Evolutionary conservation across 176 grass and related monocot genomes (phyloP).

Genomic region (Avena sativa): DNA sequence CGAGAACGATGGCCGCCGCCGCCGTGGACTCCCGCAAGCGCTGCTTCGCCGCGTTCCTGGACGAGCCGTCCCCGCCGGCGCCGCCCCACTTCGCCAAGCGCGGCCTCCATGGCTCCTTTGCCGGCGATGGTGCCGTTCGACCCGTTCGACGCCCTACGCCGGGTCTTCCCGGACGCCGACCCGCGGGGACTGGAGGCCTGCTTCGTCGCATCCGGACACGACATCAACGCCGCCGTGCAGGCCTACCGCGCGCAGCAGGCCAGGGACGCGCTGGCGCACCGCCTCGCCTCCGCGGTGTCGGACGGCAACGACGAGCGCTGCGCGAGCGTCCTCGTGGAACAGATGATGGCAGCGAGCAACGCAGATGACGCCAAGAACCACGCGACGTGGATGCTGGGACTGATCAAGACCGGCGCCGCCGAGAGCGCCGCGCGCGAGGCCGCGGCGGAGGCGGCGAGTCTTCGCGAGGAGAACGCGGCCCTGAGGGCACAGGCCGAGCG

Average conservation of each 20-base stretch:
- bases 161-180: constrained; percentile 11
- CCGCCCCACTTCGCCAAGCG: background rate
- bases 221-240: constrained; percentile 20
- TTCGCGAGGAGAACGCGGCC: constrained; percentile 1
- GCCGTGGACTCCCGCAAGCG: background rate
- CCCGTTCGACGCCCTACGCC: constrained; percentile 12
- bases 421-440: background rate
- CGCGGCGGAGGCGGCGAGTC: background rate
- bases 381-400: constrained; percentile 8
- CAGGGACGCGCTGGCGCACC: background rate
- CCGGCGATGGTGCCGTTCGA: background rate
- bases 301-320: background rate
- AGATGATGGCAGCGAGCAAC: constrained; percentile 26
- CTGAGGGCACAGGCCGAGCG: background rate
- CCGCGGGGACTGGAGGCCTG: constrained; percentile 6
- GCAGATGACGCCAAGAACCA: background rate
- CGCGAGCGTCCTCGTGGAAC: constrained; percentile 26
- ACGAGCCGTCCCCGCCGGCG: background rate
- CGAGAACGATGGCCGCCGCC: background rate
- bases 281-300: background rate
- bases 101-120: background rate
- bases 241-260: background rate
- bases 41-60: background rate
- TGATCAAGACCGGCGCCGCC: background rate
- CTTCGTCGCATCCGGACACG: background rate